Evolutionary conservation across 2,329 filamentous ascomycete species (phyloP).

Genomic region (Microthyrium microscopicum): DNA sequence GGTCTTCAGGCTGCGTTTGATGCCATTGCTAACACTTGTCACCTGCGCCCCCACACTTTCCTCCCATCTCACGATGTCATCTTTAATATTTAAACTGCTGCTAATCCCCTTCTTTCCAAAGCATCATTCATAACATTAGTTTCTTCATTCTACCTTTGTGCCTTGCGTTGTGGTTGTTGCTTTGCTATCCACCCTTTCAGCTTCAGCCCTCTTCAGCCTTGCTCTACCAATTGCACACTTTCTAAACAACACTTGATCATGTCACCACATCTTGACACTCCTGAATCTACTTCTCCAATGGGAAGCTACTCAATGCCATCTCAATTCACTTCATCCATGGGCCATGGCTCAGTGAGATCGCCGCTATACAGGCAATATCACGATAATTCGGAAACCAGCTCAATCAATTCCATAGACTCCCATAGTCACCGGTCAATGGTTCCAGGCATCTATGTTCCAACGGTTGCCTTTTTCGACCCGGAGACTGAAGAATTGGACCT

Average conservation of each 20-base stretch:
- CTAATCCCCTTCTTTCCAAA: no score
- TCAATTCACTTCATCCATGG: slow-evolving; percentile 7
- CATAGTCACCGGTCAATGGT: slow-evolving; percentile 19
- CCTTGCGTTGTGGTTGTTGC: no score
- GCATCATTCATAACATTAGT: no score
- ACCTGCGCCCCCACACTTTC: no score
- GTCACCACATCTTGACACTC: slow-evolving; percentile 9
- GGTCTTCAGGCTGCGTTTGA: no score
- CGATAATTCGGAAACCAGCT: slow-evolving; percentile 21
- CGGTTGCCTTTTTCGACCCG: slow-evolving; percentile 27
- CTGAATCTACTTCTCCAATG: slow-evolving; percentile 6
- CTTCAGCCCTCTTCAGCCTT: not conserved
- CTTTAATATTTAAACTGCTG: no score
- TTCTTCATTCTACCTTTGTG: no score
- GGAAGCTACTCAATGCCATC: slow-evolving; percentile 8
- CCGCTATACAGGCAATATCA: slow-evolving; percentile 17
- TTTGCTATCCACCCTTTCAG: not conserved
- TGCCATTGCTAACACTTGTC: no score
- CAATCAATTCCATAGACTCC: slow-evolving; percentile 19
- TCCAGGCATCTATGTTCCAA: slow-evolving; percentile 28
- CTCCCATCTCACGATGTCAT: no score
- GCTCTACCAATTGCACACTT: not conserved
- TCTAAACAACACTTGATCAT: slow-evolving; percentile 3
- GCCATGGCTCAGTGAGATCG: slow-evolving; percentile 15
- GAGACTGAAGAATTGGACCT: slow-evolving; percentile 25